Conservation (phyloP, 208 protist species). For the Leishmania lainsoni region DNA sequence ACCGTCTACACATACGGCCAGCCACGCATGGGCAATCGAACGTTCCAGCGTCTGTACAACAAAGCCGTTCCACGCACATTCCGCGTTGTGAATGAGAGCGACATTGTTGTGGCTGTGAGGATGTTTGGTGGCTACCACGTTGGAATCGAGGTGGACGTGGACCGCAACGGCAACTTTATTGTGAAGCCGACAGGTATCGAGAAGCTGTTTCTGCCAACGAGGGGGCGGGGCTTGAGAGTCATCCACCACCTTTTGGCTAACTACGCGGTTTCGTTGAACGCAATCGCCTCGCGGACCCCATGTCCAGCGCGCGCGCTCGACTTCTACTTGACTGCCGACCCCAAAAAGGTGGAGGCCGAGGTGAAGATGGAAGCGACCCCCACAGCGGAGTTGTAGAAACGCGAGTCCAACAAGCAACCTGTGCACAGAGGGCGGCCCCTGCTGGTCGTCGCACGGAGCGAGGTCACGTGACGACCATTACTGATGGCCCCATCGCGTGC, state of each 20-base stretch:
- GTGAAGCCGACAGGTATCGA: slow-evolving; percentile 90
- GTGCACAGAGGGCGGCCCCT: not conserved
- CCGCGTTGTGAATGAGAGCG: slow-evolving; percentile 90
- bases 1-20: slow-evolving; percentile 92
- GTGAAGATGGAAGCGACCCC: slow-evolving; percentile 9
- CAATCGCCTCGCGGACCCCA: slow-evolving; percentile 45
- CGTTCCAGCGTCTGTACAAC: slow-evolving; percentile 79
- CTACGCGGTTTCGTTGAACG: slow-evolving; percentile 75
- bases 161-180: slow-evolving; percentile 90
- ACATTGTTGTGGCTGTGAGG: slow-evolving; percentile 67
- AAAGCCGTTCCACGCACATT: slow-evolving; percentile 82
- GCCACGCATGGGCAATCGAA: slow-evolving; percentile 82
- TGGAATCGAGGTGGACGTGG: slow-evolving; percentile 87
- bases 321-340: slow-evolving; percentile 40
- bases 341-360: slow-evolving; percentile 27
- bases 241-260: slow-evolving; percentile 76
- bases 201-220: slow-evolving; percentile 76
- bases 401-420: not conserved
- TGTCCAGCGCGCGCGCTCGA: slow-evolving; percentile 45
- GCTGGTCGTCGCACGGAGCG: not conserved
- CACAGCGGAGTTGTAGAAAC: not conserved
- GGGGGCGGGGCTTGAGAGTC: slow-evolving; percentile 59
- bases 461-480: not conserved
- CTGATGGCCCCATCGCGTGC: not conserved
- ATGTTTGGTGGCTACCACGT: slow-evolving; percentile 79